A percentile compares a stretch with the other conserved stretches of the same genome.
phyloP scores from a whole-genome alignment of 1,284 basidiomycete genomes.

The Puccinia coronata region DNA sequence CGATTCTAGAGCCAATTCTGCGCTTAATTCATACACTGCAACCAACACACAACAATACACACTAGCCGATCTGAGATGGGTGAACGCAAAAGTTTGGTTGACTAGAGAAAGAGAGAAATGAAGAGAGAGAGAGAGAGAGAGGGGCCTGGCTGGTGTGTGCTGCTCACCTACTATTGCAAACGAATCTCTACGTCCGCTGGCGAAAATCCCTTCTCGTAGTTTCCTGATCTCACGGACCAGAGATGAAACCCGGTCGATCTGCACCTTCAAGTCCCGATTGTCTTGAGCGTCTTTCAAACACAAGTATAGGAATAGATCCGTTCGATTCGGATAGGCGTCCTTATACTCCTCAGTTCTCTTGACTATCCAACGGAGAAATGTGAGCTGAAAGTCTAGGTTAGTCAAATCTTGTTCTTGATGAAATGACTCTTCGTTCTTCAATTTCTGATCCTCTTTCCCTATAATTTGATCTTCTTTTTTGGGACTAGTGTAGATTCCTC shows the following conservation, averaged over 20 bases:
- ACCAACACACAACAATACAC: neutral
- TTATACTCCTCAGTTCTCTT: constrained; percentile 17
- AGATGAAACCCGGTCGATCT: constrained; percentile 17
- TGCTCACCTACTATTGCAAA: constrained; percentile 44
- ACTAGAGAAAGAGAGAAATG: neutral
- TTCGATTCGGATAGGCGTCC: constrained; percentile 22
- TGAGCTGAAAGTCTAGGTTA: constrained; percentile 32
- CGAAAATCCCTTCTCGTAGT: constrained; percentile 43
- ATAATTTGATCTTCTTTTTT: neutral
- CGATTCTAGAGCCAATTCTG: constrained; percentile 40
- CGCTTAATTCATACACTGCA: constrained; percentile 44
- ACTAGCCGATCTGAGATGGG: neutral
- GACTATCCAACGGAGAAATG: constrained; percentile 32
- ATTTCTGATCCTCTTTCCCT: neutral
- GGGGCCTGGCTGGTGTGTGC: neutral
- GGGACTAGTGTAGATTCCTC: constrained; percentile 21
- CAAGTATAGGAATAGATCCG: constrained; percentile 19
- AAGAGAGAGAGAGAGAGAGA: neutral
- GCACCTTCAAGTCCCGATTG: neutral
- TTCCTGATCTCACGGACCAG: constrained; percentile 37
- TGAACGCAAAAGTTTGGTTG: neutral
- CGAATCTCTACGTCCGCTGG: constrained; percentile 26
- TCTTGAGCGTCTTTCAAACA: constrained; percentile 10
- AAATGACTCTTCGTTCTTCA: neutral
- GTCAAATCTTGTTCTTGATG: constrained; percentile 28